Evolutionary conservation across 306 rosid genomes (phyloP).

Genomic region (Hippophae gyantsensis): DNA sequence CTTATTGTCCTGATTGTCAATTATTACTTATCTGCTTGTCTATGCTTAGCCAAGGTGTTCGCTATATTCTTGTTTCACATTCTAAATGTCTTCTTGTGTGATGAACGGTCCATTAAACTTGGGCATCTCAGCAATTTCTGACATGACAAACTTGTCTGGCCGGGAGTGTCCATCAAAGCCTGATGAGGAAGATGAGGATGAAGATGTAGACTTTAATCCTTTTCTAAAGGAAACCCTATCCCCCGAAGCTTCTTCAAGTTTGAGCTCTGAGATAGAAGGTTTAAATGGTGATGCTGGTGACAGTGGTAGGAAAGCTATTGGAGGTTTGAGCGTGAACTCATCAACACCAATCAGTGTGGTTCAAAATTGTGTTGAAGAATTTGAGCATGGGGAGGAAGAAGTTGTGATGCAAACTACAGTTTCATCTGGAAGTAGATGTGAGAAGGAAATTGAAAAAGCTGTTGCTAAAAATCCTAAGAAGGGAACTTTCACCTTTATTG

Average conservation of each 20-base stretch:
- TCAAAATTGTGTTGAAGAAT: constrained; percentile 25
- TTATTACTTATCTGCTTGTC: neutral
- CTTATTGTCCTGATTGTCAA: constrained; percentile 11
- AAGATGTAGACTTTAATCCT: constrained; percentile 70
- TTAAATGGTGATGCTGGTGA: constrained; percentile 45
- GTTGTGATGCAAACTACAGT: constrained; percentile 30
- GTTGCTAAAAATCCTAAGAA: constrained; percentile 17
- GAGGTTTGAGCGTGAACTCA: constrained; percentile 20
- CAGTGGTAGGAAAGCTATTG: constrained; percentile 15
- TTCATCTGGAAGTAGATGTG: constrained; percentile 20
- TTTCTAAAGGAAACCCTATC: constrained; percentile 61
- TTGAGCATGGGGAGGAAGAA: constrained; percentile 56
- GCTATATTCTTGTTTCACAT: constrained; percentile 12
- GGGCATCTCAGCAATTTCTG: constrained; percentile 16
- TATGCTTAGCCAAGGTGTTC: neutral
- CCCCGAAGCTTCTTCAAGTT: constrained; percentile 76
- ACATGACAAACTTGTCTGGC: constrained; percentile 9
- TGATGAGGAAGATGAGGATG: constrained; percentile 47
- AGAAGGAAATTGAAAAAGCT: constrained; percentile 22
- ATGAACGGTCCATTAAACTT: constrained; percentile 26
- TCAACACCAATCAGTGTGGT: constrained; percentile 18
- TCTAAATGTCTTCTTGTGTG: constrained; percentile 35
- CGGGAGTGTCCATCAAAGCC: constrained; percentile 28
- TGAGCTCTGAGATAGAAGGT: constrained; percentile 79
- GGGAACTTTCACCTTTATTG: constrained; percentile 20